Base-by-base conservation (phyloP, 352 stramenopile species). In the Globisporangium iwayamae region DNA sequence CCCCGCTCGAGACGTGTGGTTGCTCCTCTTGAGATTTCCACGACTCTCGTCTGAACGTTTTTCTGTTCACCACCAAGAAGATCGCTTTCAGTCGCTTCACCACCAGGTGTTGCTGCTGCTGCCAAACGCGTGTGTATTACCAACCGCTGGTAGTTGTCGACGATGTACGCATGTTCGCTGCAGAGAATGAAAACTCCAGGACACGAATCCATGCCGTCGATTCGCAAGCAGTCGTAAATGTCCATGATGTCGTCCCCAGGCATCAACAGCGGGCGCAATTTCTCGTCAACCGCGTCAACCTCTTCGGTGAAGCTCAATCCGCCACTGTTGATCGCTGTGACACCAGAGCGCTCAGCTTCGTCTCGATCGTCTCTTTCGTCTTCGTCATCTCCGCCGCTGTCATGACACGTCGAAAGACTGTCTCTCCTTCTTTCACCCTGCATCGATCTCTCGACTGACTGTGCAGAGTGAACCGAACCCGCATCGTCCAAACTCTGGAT, bases 121-220 rank as follows among this genome's bases (percentile, higher is more conserved):
- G 46, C 48, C 25, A 39, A 13, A 4, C 52, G 47, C 43, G 60
- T 46, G 8, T 56, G 41, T 18, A 51, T 32, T 34, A 22, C 25
- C 16, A 80, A n/a, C 6, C 69, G 71, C 52, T 89, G 79, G 46
- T 90, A 90, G 56, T 90, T 89, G 62, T 91, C 83, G 8, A 91
- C 67, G 34, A 90, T 90, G 59, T 91, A 91, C 25, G 84, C 63
- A 50, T 90, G 74, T 41, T 87, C 73, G 41, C 75, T 89, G 68
- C 81, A 86, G 0, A 91, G 28, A 28, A 91, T 69, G 51, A 91
- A 89, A 4, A 91, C 78, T 0, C 83, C 81, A 3, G 83, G 83
- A 55, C 79, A 90, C 18, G 81, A 87, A 68, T 90, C 83, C 79
- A 90, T 88, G n/a, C 83, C 83, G 39, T 91, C 83, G 47, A 91